Conservation (phyloP, 1,284 basidiomycete genomes). For the Tetrapyrgos nigripes region DNA sequence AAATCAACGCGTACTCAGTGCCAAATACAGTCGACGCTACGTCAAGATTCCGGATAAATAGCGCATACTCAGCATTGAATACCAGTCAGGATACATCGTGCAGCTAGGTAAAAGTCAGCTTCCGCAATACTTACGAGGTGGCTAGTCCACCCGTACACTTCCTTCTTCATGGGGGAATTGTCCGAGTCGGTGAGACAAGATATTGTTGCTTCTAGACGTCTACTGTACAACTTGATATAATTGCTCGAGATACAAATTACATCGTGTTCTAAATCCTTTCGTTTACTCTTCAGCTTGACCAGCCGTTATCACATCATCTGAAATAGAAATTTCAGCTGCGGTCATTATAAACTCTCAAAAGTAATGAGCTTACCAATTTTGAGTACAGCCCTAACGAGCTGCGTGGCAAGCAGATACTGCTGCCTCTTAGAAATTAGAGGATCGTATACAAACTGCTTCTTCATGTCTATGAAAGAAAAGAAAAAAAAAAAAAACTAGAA, state of each 20-base stretch:
- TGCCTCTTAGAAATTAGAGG: constrained; percentile 97
- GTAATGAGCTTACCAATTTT: constrained; percentile 62
- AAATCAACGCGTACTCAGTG: no score
- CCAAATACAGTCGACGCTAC: no score
- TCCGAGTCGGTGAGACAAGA: no score
- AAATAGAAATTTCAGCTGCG: not conserved
- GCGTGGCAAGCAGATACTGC: constrained; percentile 96
- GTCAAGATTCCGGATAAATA: no score
- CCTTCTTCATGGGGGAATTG: no score
- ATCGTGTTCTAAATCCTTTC: no score
- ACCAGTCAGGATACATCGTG: no score
- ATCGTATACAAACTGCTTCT: constrained; percentile 96
- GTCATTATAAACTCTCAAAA: not conserved
- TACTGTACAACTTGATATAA: not conserved
- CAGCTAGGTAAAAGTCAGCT: no score
- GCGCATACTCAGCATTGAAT: no score
- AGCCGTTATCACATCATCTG: constrained; percentile 26
- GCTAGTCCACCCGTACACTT: no score
- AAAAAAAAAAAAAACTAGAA: not conserved
- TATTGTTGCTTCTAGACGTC: not conserved
- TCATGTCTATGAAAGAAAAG: constrained; percentile 81
- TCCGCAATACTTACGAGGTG: no score
- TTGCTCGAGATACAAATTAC: not conserved
- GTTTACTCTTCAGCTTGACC: constrained; percentile 24
- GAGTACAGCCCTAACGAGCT: constrained; percentile 75